Conservation (phyloP, 352 stramenopile species). For the Phytophthora macrochlamydospora region DNA sequence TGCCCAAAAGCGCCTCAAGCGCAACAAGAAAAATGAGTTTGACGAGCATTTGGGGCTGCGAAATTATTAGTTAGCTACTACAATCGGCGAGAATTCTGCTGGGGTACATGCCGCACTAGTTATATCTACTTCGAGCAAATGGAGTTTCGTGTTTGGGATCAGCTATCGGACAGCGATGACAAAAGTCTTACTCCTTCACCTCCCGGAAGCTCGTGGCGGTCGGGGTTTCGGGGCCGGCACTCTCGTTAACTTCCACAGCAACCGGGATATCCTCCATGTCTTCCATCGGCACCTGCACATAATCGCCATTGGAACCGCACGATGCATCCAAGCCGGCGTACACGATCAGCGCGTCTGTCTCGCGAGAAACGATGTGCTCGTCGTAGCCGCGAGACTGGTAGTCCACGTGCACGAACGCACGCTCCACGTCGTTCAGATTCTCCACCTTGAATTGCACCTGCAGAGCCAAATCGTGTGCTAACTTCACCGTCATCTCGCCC, state of each 20-base stretch:
- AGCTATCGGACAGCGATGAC: background rate
- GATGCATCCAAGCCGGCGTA: conserved; percentile 39
- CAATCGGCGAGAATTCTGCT: too few relatives aligned
- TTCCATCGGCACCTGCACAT: conserved; percentile 29
- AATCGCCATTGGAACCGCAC: conserved; percentile 16
- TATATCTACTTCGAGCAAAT: too few relatives aligned
- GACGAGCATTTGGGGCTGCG: background rate
- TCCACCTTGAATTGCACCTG: conserved; percentile 96
- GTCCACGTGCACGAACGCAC: conserved; percentile 96
- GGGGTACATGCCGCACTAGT: too few relatives aligned
- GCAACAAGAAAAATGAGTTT: conserved; percentile 41
- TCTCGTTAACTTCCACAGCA: conserved; percentile 34
- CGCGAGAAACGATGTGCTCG: conserved; percentile 63
- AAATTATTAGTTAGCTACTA: too few relatives aligned
- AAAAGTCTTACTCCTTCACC: conserved; percentile 23
- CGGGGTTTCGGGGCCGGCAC: conserved; percentile 20
- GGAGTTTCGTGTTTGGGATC: too few relatives aligned
- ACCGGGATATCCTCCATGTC: conserved; percentile 20
- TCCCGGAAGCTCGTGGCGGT: conserved; percentile 29
- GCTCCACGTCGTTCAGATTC: conserved; percentile 89
- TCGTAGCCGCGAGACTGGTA: conserved; percentile 88
- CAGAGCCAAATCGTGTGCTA: conserved; percentile 94
- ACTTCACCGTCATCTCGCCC: conserved; percentile 87
- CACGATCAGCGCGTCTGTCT: conserved; percentile 56
- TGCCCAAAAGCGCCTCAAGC: conserved; percentile 54